Base-by-base conservation (phyloP, 2,329 filamentous ascomycete genomes). In the Alternaria arborescens region DNA sequence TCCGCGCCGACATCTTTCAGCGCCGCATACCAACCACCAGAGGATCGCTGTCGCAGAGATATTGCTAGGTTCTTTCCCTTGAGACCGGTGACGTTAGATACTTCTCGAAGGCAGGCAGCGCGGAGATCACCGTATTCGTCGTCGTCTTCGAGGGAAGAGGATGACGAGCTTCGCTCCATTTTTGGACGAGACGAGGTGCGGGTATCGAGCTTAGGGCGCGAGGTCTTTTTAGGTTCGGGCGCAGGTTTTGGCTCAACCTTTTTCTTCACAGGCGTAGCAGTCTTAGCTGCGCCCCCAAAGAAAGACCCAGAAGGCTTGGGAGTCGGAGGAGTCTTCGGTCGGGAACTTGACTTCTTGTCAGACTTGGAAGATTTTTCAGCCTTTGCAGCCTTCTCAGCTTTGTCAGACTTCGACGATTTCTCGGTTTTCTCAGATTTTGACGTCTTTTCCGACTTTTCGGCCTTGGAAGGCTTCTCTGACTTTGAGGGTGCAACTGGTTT, bases 1-100 rank as follows among this genome's bases (percentile, higher is more conserved):
- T 71, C 71, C 8, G 65, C 62, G n/a, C 60, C 58, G 16, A 58
- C 28, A 20, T 74, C 71, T 41, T 74, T 74, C 8, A 74, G 58
- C 3, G 71, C 71, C 0, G 66, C 71, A 51, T 74, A 74, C 69
- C 70, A 74, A 11, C 60, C 62, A 16, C 66, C 66, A 1, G 42
- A 60, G 24, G 68, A 71, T 3, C 68, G 65, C 44, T 74, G 68
- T 47, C 68, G 68, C 34, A 69, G 51, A 8, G 64, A 64, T 22
- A 74, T 56, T 0, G 69, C 62, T 3, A 74, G 66, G 18, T 60
- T 64, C 18, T 67, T 64, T 8, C 69, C 71, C n/a, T 68, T 63
- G 8, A 74, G 63, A 1, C 67, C 71, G 0, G 70, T 72, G 10
- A 73, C 58, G 28, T 65, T 67, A 6, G 43, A 51, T 18, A 61